These are phyloP conservation scores for Termitomyces sp. DNA, from an alignment of 768 basidiomycete genomes.

Conservation along the genomic window DNA sequence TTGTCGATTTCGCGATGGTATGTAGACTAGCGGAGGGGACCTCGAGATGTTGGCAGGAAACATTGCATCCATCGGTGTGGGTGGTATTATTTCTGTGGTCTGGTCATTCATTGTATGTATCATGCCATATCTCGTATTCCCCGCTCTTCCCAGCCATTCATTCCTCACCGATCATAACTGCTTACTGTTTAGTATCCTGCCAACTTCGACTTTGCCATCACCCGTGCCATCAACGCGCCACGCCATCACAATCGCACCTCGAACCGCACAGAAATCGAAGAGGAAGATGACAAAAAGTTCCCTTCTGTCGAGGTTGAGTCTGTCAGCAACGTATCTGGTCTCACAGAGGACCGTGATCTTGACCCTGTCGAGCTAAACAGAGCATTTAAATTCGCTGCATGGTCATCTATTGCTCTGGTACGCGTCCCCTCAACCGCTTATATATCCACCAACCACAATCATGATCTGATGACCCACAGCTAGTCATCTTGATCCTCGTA, in stretches of 20 bases:
- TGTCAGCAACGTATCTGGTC: constrained; percentile 31
- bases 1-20: not conserved
- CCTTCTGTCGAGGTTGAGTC: constrained; percentile 17
- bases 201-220: constrained; percentile 76
- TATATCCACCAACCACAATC: not conserved
- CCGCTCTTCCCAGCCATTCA: not conserved
- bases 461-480: constrained; percentile 28
- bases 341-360: constrained; percentile 47
- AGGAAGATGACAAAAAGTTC: constrained; percentile 36
- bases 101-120: constrained; percentile 59
- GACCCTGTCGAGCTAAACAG: constrained; percentile 62
- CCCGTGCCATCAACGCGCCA: constrained; percentile 68
- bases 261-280: constrained; percentile 15
- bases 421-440: constrained; percentile 17
- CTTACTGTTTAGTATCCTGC: constrained; percentile 46
- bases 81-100: constrained; percentile 68
- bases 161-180: constrained; percentile 30
- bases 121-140: not conserved
- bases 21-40: constrained; percentile 48
- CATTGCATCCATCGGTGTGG: constrained; percentile 78
- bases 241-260: not conserved
- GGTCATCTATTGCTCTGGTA: constrained; percentile 67
- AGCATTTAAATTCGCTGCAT: constrained; percentile 80
- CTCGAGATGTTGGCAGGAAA: constrained; percentile 84
- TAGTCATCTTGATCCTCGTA: constrained; percentile 61